These are phyloP conservation scores for Pseudozyma sp. DNA, from an alignment of 1,284 basidiomycete species.

Conservation along the genomic window DNA sequence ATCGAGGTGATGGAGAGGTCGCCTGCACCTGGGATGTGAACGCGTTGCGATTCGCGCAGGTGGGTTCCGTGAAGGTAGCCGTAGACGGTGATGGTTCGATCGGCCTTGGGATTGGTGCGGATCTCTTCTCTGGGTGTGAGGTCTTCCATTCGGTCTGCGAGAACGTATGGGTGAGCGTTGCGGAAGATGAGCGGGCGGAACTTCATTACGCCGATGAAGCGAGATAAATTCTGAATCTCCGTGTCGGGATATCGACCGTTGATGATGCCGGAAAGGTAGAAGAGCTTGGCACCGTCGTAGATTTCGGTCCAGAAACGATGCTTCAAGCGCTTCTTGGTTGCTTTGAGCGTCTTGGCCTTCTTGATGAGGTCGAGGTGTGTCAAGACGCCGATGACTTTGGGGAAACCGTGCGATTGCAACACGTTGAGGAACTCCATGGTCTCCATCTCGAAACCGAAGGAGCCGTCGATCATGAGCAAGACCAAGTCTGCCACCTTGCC, in stretches of 20 bases:
- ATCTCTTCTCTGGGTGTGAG: slow-evolving; percentile 88
- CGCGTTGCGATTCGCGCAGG: slow-evolving; percentile 76
- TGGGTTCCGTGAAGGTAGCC: slow-evolving; percentile 81
- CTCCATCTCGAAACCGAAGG: slow-evolving; percentile 99
- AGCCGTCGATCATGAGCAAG: slow-evolving; percentile 96
- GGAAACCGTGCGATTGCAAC: slow-evolving; percentile 95
- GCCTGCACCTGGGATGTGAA: slow-evolving; percentile 95
- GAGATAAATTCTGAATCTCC: slow-evolving; percentile 91
- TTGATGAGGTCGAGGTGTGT: slow-evolving; percentile 98
- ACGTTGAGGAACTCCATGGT: slow-evolving; percentile 99
- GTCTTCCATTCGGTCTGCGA: slow-evolving; percentile 96
- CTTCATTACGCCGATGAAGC: slow-evolving; percentile 97
- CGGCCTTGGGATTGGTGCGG: slow-evolving; percentile 84
- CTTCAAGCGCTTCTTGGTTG: slow-evolving; percentile 94
- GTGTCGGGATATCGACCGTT: slow-evolving; percentile 98
- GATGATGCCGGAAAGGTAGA: slow-evolving; percentile 96
- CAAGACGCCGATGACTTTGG: slow-evolving; percentile 96
- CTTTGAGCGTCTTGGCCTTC: slow-evolving; percentile 85
- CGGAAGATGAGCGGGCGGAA: slow-evolving; percentile 97
- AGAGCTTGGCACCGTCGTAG: slow-evolving; percentile 97
- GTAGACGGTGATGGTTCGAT: slow-evolving; percentile 90
- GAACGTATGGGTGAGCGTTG: slow-evolving; percentile 92
- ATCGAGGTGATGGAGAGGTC: slow-evolving; percentile 81
- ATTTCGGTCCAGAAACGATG: slow-evolving; percentile 99
- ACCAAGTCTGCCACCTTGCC: slow-evolving; percentile 96